phyloP scores from a whole-genome alignment of 345 rosid species.

The Citrus maxima region DNA sequence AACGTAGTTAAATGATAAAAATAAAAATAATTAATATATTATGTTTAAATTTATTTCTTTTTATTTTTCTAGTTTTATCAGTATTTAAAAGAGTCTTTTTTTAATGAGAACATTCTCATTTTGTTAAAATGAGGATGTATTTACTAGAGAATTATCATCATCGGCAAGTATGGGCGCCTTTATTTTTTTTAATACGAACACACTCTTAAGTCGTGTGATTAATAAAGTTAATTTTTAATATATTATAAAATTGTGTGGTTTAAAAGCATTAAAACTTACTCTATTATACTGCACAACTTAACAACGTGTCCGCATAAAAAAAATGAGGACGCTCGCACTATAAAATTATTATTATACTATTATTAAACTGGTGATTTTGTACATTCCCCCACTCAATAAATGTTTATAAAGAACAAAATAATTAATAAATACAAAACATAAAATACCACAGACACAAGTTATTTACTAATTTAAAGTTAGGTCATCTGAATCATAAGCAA shows the following conservation, averaged over 20 bases:
- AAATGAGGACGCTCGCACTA: fast-evolving
- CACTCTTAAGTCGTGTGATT: fast-evolving
- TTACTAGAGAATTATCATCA: too few relatives aligned
- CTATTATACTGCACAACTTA: fast-evolving
- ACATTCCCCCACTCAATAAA: neutral
- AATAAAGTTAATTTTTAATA: fast-evolving
- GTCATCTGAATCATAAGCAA: slow-evolving; percentile 34
- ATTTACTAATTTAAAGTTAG: slow-evolving; percentile 24
- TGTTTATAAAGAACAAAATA: neutral
- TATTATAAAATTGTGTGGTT: too few relatives aligned
- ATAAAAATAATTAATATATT: too few relatives aligned
- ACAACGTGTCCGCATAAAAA: fast-evolving
- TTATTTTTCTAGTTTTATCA: too few relatives aligned
- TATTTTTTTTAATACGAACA: fast-evolving
- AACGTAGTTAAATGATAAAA: too few relatives aligned
- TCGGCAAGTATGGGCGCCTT: fast-evolving
- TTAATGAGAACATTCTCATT: too few relatives aligned
- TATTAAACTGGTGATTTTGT: neutral
- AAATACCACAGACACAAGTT: neutral
- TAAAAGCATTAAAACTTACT: too few relatives aligned
- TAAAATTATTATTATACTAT: too few relatives aligned
- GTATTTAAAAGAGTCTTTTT: too few relatives aligned
- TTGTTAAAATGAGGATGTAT: fast-evolving
- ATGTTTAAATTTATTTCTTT: too few relatives aligned
- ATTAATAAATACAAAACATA: neutral